Evolutionary conservation across 345 rosid species (phyloP).

Genomic region (Aethionema arabicum): DNA sequence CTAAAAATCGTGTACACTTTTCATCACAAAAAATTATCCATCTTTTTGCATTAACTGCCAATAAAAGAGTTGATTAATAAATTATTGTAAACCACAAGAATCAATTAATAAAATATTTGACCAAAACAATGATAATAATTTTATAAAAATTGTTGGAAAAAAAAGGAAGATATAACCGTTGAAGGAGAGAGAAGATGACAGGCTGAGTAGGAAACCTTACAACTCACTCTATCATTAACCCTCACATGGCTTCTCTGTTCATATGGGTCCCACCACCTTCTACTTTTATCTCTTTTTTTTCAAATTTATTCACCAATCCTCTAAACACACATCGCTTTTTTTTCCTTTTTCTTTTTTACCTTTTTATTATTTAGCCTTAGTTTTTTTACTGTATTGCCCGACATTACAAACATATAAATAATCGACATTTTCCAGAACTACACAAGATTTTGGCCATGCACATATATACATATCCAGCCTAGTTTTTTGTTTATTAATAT

Average conservation of each 20-base stretch:
- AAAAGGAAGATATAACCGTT: constrained; percentile 48
- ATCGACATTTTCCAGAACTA: constrained; percentile 25
- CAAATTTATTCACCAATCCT: neutral
- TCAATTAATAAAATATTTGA: neutral
- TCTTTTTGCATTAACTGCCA: too few relatives aligned
- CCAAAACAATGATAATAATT: neutral
- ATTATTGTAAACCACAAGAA: neutral
- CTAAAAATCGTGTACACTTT: too few relatives aligned
- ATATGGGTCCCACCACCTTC: constrained; percentile 37
- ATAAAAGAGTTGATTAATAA: too few relatives aligned
- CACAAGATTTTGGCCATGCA: constrained; percentile 39
- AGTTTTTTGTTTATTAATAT: constrained; percentile 5
- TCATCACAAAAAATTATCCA: too few relatives aligned
- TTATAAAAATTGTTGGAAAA: constrained; percentile 18
- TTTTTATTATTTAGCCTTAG: constrained; percentile 20
- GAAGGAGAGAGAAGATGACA: constrained; percentile 44
- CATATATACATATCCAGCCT: constrained; percentile 4
- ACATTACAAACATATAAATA: neutral
- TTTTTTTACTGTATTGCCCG: too few relatives aligned
- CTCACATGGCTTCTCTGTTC: constrained; percentile 65
- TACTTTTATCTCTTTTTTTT: constrained; percentile 4
- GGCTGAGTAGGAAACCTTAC: constrained; percentile 46
- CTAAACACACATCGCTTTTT: constrained; percentile 17
- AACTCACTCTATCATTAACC: constrained; percentile 45
- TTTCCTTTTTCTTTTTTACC: neutral